Conservation (phyloP, 805 yeast genomes). For the Blastobotrys robertii region DNA sequence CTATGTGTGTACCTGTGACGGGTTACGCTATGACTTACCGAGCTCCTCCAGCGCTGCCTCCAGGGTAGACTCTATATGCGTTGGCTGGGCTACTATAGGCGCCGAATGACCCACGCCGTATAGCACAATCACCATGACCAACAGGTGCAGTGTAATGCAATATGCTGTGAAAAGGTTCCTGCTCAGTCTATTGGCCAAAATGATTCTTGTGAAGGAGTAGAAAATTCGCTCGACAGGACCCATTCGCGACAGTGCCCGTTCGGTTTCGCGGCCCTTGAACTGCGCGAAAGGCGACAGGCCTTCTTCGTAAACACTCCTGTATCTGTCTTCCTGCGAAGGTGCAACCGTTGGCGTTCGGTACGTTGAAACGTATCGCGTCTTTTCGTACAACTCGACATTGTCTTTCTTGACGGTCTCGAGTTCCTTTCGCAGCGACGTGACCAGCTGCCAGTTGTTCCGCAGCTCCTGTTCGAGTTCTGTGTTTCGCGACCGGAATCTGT, state of each 20-base stretch:
- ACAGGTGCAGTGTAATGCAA: slow-evolving; percentile 62
- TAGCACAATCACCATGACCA: slow-evolving; percentile 48
- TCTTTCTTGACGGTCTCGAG: slow-evolving; percentile 56
- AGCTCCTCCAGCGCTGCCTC: neutral
- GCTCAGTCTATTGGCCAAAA: slow-evolving; percentile 64
- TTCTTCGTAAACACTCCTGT: slow-evolving; percentile 59
- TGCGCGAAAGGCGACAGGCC: slow-evolving; percentile 76
- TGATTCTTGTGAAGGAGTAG: slow-evolving; percentile 57
- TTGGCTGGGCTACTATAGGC: neutral
- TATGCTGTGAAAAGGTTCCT: slow-evolving; percentile 65
- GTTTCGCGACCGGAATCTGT: slow-evolving; percentile 76
- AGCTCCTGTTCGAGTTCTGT: slow-evolving; percentile 77
- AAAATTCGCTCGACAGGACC: slow-evolving; percentile 75
- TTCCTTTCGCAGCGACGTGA: slow-evolving; percentile 56
- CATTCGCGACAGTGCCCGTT: slow-evolving; percentile 59
- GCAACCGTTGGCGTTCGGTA: slow-evolving; percentile 20
- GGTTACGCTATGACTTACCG: neutral
- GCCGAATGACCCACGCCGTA: slow-evolving; percentile 9
- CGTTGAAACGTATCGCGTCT: slow-evolving; percentile 32
- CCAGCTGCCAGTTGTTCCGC: slow-evolving; percentile 43
- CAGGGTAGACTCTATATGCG: no score
- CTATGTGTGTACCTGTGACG: neutral
- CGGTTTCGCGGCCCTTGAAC: slow-evolving; percentile 68
- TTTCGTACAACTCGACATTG: slow-evolving; percentile 70
- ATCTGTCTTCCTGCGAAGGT: slow-evolving; percentile 38